phyloP scores from a whole-genome alignment of 768 basidiomycete genomes.

The Boletus edulis region DNA sequence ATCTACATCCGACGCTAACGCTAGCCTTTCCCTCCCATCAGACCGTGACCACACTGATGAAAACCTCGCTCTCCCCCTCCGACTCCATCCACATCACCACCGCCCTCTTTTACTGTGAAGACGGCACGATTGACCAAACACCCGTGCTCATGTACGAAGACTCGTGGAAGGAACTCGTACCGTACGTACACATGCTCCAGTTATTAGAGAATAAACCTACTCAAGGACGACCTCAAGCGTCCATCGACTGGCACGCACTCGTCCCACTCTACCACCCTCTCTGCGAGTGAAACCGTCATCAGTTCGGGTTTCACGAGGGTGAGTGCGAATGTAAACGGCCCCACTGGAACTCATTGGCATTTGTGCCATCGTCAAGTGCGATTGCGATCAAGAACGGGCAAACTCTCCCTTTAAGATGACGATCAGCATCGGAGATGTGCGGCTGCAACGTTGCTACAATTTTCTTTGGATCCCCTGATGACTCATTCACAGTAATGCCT shows the following conservation, averaged over 20 bases:
- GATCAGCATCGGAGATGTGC: too few species aligned
- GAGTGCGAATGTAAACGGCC: too few species aligned
- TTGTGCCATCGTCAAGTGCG: too few species aligned
- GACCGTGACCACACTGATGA: conserved; percentile 28
- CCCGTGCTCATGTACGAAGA: conserved; percentile 28
- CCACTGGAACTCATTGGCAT: too few species aligned
- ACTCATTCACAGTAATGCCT: too few species aligned
- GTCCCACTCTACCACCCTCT: background rate
- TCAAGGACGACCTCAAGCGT: conserved; percentile 26
- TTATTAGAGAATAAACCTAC: too few species aligned
- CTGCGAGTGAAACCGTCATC: background rate
- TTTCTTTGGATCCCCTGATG: too few species aligned
- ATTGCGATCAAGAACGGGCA: too few species aligned
- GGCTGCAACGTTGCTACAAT: too few species aligned
- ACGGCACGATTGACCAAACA: conserved; percentile 22
- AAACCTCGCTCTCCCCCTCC: conserved; percentile 9
- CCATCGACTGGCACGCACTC: conserved; percentile 11
- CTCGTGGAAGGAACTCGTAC: conserved; percentile 28
- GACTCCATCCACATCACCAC: conserved; percentile 19
- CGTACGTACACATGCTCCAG: conserved; percentile 25
- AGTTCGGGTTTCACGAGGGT: too few species aligned
- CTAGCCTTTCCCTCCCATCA: background rate
- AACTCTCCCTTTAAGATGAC: too few species aligned
- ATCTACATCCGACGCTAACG: too few species aligned
- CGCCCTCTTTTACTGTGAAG: conserved; percentile 29